Conservation (phyloP, 352 stramenopile genomes). For the Pythium sukuiense region DNA sequence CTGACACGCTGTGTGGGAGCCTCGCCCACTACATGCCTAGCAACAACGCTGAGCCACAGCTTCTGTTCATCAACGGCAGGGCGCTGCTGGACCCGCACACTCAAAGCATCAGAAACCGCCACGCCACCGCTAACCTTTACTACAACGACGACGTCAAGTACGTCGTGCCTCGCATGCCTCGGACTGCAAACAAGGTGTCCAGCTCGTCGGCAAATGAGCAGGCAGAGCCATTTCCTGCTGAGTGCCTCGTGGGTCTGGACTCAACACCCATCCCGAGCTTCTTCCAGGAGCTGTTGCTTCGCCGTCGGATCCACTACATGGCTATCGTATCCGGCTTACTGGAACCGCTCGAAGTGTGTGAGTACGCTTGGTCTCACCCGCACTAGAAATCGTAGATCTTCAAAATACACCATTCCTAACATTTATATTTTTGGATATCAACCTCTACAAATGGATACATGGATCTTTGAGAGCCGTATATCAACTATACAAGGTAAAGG, state of each 20-base stretch:
- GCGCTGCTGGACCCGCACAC: conserved; percentile 51
- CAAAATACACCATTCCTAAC: too few relatives aligned
- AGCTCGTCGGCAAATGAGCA: background rate
- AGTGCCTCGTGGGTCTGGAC: conserved; percentile 53
- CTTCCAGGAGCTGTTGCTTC: conserved; percentile 38
- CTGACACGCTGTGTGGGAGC: conserved; percentile 64
- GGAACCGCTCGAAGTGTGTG: conserved; percentile 35
- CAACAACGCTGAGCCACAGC: conserved; percentile 20
- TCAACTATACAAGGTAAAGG: background rate
- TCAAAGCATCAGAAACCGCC: conserved; percentile 16
- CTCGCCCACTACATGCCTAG: conserved; percentile 59
- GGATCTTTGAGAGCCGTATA: conserved; percentile 3
- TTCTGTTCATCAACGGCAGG: conserved; percentile 62
- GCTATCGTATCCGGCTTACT: conserved; percentile 33
- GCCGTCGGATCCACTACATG: conserved; percentile 42
- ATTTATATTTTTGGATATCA: background rate
- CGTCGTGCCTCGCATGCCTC: conserved; percentile 44
- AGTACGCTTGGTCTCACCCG: background rate
- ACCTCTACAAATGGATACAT: background rate
- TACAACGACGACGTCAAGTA: conserved; percentile 54
- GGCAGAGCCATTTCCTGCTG: conserved; percentile 22
- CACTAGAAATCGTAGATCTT: background rate
- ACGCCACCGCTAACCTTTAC: conserved; percentile 30
- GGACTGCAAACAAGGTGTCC: conserved; percentile 8
- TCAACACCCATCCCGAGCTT: conserved; percentile 36